phyloP scores from a whole-genome alignment of 768 basidiomycete genomes.

The Solioccasus polychromus region DNA sequence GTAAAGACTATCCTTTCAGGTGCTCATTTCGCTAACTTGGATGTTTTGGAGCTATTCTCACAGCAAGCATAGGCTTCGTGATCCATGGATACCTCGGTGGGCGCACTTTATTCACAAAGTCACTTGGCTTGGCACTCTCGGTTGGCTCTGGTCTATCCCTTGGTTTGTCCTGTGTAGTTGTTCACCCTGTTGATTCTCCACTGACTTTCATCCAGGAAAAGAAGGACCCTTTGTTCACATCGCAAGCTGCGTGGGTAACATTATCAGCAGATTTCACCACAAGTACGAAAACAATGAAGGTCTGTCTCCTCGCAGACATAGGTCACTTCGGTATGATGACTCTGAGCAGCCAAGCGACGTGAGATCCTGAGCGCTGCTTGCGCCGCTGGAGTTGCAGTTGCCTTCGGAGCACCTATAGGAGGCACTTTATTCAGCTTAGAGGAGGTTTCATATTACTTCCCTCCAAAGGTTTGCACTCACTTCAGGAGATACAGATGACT shows the following conservation, averaged over 20 bases:
- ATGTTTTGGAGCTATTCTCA: conserved; percentile 11
- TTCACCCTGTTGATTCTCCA: conserved; percentile 1
- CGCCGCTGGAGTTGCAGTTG: conserved; percentile 96
- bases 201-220: conserved; percentile 41
- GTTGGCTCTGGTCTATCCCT: conserved; percentile 91
- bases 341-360: conserved; percentile 72
- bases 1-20: conserved; percentile 93
- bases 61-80: conserved; percentile 67
- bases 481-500: background rate
- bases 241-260: conserved; percentile 89
- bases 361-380: conserved; percentile 95
- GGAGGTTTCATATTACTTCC: conserved; percentile 96
- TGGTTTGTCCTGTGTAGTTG: conserved; percentile 39
- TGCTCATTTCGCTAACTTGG: conserved; percentile 18
- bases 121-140: conserved; percentile 82
- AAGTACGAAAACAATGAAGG: conserved; percentile 98
- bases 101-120: conserved; percentile 86
- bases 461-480: conserved; percentile 64
- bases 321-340: background rate
- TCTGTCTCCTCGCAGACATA: conserved; percentile 24
- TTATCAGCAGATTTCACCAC: conserved; percentile 75
- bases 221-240: conserved; percentile 89
- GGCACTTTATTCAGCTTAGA: conserved; percentile 91
- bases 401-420: conserved; percentile 95
- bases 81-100: conserved; percentile 96